Conservation (phyloP, 2,329 filamentous ascomycete genomes). For the Penicillium nordicum region DNA sequence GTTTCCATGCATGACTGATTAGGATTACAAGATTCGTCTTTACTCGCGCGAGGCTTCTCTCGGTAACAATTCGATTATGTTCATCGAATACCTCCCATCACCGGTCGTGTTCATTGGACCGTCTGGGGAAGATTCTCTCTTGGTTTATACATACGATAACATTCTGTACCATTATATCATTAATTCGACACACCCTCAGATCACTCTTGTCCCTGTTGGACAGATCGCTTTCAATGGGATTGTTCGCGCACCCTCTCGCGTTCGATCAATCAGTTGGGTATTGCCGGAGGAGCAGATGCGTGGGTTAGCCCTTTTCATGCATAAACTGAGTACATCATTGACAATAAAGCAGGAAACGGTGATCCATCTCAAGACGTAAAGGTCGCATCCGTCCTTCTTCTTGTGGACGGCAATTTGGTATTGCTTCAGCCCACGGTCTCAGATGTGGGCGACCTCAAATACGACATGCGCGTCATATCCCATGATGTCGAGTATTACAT, state of each 20-base stretch:
- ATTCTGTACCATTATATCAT: constrained; percentile 93
- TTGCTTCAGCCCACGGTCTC: constrained; percentile 82
- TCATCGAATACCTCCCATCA: constrained; percentile 72
- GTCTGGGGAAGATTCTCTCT: constrained; percentile 86
- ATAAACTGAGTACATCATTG: constrained; percentile 8
- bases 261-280: constrained; percentile 93
- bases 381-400: constrained; percentile 85
- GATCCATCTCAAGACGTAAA: constrained; percentile 95
- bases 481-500: constrained; percentile 96
- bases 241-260: constrained; percentile 85
- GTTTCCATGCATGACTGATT: constrained; percentile 7
- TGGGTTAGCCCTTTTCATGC: constrained; percentile 35
- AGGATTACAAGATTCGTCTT: constrained; percentile 63
- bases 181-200: constrained; percentile 63
- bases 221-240: constrained; percentile 98
- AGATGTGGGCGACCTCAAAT: constrained; percentile 81
- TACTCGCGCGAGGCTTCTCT: constrained; percentile 84
- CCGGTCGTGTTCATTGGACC: constrained; percentile 87
- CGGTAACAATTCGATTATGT: constrained; percentile 68
- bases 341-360: constrained; percentile 59
- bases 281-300: constrained; percentile 83
- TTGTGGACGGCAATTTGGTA: constrained; percentile 97
- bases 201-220: constrained; percentile 86
- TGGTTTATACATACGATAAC: constrained; percentile 97
- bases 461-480: constrained; percentile 95